Base-by-base conservation (phyloP, 1,284 basidiomycete genomes). In the Cystobasidium pallidum region DNA sequence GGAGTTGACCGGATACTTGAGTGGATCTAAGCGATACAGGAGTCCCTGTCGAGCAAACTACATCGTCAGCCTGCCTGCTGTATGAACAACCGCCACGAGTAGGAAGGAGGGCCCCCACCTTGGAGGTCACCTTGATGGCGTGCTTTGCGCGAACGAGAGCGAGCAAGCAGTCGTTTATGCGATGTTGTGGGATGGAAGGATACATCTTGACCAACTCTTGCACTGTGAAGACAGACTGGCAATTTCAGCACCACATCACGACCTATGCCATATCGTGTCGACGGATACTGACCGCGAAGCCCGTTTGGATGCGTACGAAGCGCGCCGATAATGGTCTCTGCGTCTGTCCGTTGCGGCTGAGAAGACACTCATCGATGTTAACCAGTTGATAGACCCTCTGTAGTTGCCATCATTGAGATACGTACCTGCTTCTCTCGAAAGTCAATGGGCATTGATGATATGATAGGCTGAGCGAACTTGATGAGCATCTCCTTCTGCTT, bases 341-440 rank as follows among this genome's bases (percentile, higher is more conserved):
- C 74, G 30, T 76, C 76, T 39, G 17, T 28, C 0, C 77, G 64
- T 8, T 74, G 74, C 10, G 73, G 74, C 74, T 75, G 45, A 30
- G 13, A 34, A 15, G 45, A 47, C 26, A 19, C 2, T n/a, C n/a
- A n/a, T n/a, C 10, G 30, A 3, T 15, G 2, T 8, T 30, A 2
- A n/a, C n/a, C n/a, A n/a, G n/a, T n/a, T n/a, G n/a, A n/a, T n/a
- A n/a, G n/a, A n/a, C n/a, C n/a, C n/a, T n/a, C n/a, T n/a, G n/a
- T n/a, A n/a, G n/a, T n/a, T n/a, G n/a, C n/a, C n/a, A n/a, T n/a
- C n/a, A n/a, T n/a, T n/a, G n/a, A n/a, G n/a, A n/a, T n/a, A 30
- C 73, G 43, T 4, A 74, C 75, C 49, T 74, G 75, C 41, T 78
- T 71, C 55, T 78, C 78, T 30, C 78, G 71, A 30, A 76, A 73